phyloP scores from a whole-genome alignment of 1,284 basidiomycete genomes.

The Heliocybe sulcata region DNA sequence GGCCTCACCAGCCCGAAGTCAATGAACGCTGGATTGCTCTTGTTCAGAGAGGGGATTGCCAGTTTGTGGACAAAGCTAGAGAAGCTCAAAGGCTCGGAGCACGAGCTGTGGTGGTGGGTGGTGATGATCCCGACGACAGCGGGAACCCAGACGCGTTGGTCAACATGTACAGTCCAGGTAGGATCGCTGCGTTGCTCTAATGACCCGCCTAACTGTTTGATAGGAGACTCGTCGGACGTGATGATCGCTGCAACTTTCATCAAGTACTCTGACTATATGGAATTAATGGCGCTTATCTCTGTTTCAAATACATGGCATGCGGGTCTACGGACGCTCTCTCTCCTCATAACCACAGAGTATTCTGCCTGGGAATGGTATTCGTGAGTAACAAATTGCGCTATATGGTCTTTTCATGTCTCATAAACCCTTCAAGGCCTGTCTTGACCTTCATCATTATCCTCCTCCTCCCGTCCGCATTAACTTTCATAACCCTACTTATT shows the following conservation, averaged over 20 bases:
- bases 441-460: constrained; percentile 76
- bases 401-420: constrained; percentile 5
- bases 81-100: constrained; percentile 83
- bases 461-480: constrained; percentile 73
- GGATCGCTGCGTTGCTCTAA: constrained; percentile 14
- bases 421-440: constrained; percentile 48
- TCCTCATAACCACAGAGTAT: constrained; percentile 72
- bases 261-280: constrained; percentile 60
- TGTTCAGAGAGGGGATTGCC: constrained; percentile 79
- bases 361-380: constrained; percentile 84
- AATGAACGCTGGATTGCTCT: constrained; percentile 79
- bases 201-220: constrained; percentile 6
- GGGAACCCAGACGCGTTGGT: constrained; percentile 74
- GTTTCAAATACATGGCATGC: constrained; percentile 71
- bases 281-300: constrained; percentile 51
- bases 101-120: constrained; percentile 83
- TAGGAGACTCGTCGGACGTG: constrained; percentile 71
- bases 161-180: constrained; percentile 87
- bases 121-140: constrained; percentile 56
- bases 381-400: constrained; percentile 35
- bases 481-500: constrained; percentile 73
- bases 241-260: constrained; percentile 68
- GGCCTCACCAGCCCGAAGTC: constrained; percentile 42
- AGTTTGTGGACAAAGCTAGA: constrained; percentile 82
- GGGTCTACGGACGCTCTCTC: constrained; percentile 61